These are phyloP conservation scores for Trichoderma citrinoviride DNA, from an alignment of 2,329 filamentous ascomycete genomes.

Conservation along the genomic window DNA sequence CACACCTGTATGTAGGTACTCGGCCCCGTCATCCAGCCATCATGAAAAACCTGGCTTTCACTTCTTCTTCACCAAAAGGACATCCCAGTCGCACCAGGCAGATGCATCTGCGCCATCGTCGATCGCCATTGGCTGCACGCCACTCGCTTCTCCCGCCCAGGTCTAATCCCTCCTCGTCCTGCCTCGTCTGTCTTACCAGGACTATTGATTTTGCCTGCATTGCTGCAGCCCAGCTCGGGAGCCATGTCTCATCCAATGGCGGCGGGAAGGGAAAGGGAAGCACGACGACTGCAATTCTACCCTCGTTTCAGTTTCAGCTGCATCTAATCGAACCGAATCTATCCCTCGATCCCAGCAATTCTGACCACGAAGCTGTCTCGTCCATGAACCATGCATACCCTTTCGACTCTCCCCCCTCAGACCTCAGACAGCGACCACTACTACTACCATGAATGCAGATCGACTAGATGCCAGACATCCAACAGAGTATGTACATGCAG, in stretches of 20 bases:
- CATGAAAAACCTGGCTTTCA: background rate
- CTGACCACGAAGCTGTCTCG: background rate
- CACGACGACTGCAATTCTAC: background rate
- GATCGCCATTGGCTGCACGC: background rate
- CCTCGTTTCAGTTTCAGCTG: constrained; percentile 12
- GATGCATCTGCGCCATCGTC: background rate
- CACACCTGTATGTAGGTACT: background rate
- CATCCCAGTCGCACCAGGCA: constrained; percentile 8
- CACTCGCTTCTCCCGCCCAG: background rate
- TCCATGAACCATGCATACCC: background rate
- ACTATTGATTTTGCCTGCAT: background rate
- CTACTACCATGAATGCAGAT: background rate
- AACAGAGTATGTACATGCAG: too few relatives aligned
- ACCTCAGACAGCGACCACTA: background rate
- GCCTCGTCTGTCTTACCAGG: background rate
- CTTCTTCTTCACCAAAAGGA: background rate
- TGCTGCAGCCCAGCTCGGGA: background rate
- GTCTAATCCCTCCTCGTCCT: background rate
- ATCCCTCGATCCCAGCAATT: background rate
- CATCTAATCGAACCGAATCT: background rate
- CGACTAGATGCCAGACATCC: too few relatives aligned
- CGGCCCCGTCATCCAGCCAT: background rate
- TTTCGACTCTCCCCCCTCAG: background rate
- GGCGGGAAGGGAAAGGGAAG: background rate
- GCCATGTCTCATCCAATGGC: background rate